A percentile compares a stretch with the other conserved stretches of the same genome.
Evolutionary conservation across 441 rosid genomes (phyloP).

Genomic region (Melianthus villosus): DNA sequence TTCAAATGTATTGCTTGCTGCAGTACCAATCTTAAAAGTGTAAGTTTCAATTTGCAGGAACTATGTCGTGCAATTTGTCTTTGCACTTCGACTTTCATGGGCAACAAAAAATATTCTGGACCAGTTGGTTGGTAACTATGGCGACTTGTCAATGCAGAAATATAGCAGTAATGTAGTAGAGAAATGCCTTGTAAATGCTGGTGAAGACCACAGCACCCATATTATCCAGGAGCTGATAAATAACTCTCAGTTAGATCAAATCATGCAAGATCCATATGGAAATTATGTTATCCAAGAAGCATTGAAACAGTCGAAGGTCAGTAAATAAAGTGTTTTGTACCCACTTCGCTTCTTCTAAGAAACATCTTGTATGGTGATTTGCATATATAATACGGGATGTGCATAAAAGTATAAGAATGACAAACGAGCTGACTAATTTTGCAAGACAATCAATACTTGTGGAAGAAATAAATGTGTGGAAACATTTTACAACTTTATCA

Average conservation of each 20-base stretch:
- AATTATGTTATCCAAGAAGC: slow-evolving; percentile 81
- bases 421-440: no score
- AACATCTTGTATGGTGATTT: no score
- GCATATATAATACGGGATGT: neutral
- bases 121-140: slow-evolving; percentile 48
- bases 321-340: slow-evolving; percentile 2
- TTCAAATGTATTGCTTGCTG: no score
- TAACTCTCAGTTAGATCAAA: slow-evolving; percentile 41
- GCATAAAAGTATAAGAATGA: no score
- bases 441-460: no score
- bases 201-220: slow-evolving; percentile 28
- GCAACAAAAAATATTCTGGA: slow-evolving; percentile 36
- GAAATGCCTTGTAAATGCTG: slow-evolving; percentile 47
- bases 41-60: slow-evolving; percentile 27
- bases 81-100: slow-evolving; percentile 57
- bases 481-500: no score
- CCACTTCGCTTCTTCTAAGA: no score
- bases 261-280: slow-evolving; percentile 80
- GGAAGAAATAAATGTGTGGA: no score
- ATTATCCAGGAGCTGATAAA: slow-evolving; percentile 43
- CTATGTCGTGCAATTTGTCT: slow-evolving; percentile 65
- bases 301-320: slow-evolving; percentile 46
- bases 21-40: no score
- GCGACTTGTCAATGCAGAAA: slow-evolving; percentile 67
- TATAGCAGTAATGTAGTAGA: slow-evolving; percentile 85